These are phyloP conservation scores for Russula abietina DNA, from an alignment of 768 basidiomycete species.

Conservation along the genomic window DNA sequence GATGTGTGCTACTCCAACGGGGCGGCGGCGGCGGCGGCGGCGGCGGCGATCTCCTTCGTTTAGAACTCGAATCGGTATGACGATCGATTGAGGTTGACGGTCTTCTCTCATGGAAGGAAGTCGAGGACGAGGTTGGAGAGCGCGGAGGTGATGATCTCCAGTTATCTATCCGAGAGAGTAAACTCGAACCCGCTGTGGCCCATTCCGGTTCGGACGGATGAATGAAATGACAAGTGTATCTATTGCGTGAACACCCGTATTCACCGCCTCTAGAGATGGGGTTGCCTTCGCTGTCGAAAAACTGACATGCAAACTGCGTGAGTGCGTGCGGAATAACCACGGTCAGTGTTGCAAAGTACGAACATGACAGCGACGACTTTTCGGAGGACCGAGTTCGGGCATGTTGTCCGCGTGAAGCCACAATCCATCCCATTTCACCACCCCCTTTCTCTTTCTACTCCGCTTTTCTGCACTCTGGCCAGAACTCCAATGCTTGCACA, in stretches of 20 bases:
- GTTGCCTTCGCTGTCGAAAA: conserved; percentile 6
- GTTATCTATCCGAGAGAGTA: background rate
- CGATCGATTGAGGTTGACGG: conserved; percentile 1
- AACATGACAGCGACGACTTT: conserved; percentile 15
- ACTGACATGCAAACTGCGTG: conserved; percentile 8
- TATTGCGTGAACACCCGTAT: conserved; percentile 16
- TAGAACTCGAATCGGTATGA: background rate
- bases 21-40: too few species aligned
- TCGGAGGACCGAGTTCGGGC: background rate
- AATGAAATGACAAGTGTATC: conserved; percentile 14
- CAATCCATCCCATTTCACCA: background rate
- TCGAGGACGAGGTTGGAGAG: background rate
- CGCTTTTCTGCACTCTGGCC: background rate
- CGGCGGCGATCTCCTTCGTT: conserved; percentile 6
- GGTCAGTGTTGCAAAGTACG: background rate
- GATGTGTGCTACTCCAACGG: conserved; percentile 9
- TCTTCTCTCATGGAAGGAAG: conserved; percentile 6
- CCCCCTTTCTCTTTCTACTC: background rate
- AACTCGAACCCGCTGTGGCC: background rate
- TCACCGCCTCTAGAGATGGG: background rate
- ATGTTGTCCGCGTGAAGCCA: background rate
- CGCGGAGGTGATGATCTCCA: conserved; percentile 8
- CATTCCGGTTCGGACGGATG: conserved; percentile 24
- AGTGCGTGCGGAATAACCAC: background rate
- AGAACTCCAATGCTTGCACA: background rate